These are phyloP conservation scores for Seminavis robusta DNA, from an alignment of 108 stramenopile species.

Conservation along the genomic window DNA sequence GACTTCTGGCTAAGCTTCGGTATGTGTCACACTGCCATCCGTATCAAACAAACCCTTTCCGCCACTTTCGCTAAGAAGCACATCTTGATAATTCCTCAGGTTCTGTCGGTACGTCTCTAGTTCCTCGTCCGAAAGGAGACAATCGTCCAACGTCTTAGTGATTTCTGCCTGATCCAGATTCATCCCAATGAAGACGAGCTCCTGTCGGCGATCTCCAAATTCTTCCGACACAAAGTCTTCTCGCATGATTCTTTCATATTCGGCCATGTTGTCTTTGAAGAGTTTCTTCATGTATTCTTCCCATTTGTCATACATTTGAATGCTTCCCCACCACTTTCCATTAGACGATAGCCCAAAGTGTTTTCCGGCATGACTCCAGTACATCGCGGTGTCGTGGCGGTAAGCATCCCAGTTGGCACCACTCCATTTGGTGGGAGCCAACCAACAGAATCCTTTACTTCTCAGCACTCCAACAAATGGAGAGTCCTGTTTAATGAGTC, in stretches of 20 bases:
- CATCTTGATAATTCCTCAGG: slow-evolving; percentile 24
- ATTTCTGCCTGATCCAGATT: slow-evolving; percentile 59
- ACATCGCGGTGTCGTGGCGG: slow-evolving; percentile 94
- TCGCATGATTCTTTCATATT: slow-evolving; percentile 70
- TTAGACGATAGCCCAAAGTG: slow-evolving; percentile 82
- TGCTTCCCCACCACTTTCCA: slow-evolving; percentile 93
- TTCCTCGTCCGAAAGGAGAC: slow-evolving; percentile 64
- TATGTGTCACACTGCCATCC: too few relatives aligned
- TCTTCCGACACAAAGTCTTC: slow-evolving; percentile 87
- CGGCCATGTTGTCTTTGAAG: slow-evolving; percentile 52
- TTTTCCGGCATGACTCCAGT: slow-evolving; percentile 92
- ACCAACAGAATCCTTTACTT: slow-evolving; percentile 96
- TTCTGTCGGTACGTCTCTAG: slow-evolving; percentile 59
- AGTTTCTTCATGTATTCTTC: slow-evolving; percentile 66
- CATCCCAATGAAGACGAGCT: slow-evolving; percentile 89
- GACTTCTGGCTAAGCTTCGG: too few relatives aligned
- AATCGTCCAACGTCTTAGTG: slow-evolving; percentile 60
- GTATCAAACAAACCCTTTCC: too few relatives aligned
- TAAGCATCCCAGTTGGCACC: slow-evolving; percentile 62
- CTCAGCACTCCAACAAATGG: slow-evolving; percentile 70
- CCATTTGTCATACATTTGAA: too few relatives aligned
- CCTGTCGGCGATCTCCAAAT: slow-evolving; percentile 91
- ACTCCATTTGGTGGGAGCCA: slow-evolving; percentile 81
- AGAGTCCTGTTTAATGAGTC: slow-evolving; percentile 10
- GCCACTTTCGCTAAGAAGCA: too few relatives aligned